Percentiles rank a stretch among this genome's conserved stretches.
Conservation (phyloP, 2,329 filamentous ascomycete species). For the Fonsecaea monophora region DNA sequence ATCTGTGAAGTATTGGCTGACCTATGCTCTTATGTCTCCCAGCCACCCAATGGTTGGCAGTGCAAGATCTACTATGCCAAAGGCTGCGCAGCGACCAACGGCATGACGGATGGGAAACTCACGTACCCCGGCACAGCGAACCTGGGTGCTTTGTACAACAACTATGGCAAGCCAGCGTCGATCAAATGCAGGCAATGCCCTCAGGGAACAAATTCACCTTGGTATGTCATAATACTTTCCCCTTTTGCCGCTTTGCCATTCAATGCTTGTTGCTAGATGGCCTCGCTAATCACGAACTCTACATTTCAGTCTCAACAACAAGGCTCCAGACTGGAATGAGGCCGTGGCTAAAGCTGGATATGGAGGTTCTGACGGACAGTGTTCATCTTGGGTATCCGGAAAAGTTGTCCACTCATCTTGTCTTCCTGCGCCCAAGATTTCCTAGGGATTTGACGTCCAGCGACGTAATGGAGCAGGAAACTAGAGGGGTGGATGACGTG, state of each 20-base stretch:
- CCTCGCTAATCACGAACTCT: not conserved
- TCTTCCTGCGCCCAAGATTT: not conserved
- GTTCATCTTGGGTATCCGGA: constrained; percentile 5
- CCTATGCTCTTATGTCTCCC: not conserved
- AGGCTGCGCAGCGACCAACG: constrained; percentile 17
- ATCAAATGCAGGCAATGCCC: constrained; percentile 30
- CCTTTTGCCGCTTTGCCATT: not conserved
- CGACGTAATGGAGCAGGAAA: not conserved
- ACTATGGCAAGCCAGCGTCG: constrained; percentile 17
- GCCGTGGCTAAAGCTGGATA: constrained; percentile 15
- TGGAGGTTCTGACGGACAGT: constrained; percentile 6
- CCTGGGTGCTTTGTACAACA: constrained; percentile 24
- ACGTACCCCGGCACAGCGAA: constrained; percentile 32
- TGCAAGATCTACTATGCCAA: constrained; percentile 30
- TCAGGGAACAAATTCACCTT: constrained; percentile 9
- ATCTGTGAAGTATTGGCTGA: not conserved
- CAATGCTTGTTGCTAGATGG: not conserved
- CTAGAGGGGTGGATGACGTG: not conserved
- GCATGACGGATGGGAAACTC: constrained; percentile 29
- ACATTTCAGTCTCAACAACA: constrained; percentile 29
- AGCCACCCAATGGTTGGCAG: constrained; percentile 30
- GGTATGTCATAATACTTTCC: constrained; percentile 23
- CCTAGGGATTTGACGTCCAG: not conserved
- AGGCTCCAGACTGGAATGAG: constrained; percentile 27
- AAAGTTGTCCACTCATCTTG: constrained; percentile 1